phyloP scores from a whole-genome alignment of 345 rosid species.

The Linum tenue region DNA sequence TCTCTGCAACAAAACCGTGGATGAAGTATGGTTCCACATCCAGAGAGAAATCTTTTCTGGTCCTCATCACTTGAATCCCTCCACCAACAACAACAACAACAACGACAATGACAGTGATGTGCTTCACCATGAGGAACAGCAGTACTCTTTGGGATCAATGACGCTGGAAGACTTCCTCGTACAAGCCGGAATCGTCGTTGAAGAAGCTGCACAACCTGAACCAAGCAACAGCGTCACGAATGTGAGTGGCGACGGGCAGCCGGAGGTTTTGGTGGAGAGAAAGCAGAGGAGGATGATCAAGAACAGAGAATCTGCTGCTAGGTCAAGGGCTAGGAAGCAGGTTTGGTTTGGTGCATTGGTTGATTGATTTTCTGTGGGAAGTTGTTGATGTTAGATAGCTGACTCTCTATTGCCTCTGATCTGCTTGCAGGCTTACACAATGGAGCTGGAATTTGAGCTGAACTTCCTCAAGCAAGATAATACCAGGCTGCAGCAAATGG shows the following conservation, averaged over 20 bases:
- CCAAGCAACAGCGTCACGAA: constrained; percentile 22
- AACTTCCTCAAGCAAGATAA: constrained; percentile 77
- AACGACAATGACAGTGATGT: constrained; percentile 12
- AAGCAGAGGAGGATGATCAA: constrained; percentile 86
- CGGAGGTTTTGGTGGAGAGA: constrained; percentile 63
- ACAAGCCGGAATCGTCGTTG: constrained; percentile 78
- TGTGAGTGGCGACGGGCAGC: constrained; percentile 53
- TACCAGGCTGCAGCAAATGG: constrained; percentile 41
- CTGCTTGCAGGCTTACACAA: constrained; percentile 61
- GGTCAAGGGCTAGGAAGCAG: constrained; percentile 94
- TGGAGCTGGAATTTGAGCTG: constrained; percentile 74
- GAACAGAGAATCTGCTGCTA: constrained; percentile 85
- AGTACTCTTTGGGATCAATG: constrained; percentile 55
- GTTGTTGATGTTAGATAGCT: background rate
- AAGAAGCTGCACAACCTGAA: constrained; percentile 22
- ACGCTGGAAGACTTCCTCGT: constrained; percentile 78
- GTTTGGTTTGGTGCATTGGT: constrained; percentile 25
- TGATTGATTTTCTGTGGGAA: too few relatives aligned
- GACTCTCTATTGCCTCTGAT: background rate
- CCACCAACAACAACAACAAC: constrained; percentile 12
- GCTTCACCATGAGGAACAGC: constrained; percentile 36
- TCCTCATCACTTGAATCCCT: background rate
- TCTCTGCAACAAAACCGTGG: constrained; percentile 77
- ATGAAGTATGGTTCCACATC: constrained; percentile 80
- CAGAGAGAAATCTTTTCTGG: constrained; percentile 32